These are phyloP conservation scores for Musa troglodytarum DNA, from an alignment of 176 grass and related monocot species.

Conservation along the genomic window DNA sequence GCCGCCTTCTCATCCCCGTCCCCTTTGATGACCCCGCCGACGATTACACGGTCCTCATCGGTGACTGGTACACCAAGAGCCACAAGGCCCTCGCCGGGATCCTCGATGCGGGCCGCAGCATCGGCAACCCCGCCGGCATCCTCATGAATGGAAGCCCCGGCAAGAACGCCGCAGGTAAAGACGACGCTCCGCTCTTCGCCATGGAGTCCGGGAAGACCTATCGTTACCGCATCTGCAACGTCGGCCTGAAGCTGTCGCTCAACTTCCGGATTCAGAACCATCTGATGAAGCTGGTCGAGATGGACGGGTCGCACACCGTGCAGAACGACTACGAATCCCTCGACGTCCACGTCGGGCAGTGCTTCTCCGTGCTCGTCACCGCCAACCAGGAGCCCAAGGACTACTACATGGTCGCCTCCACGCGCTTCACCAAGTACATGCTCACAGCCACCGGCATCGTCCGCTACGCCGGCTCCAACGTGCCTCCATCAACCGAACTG, in stretches of 20 bases:
- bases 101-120: background rate
- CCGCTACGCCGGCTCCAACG: background rate
- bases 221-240: conserved; percentile 8
- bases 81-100: background rate
- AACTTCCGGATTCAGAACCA: conserved; percentile 7
- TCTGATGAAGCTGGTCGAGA: background rate
- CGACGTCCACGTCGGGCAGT: conserved; percentile 7
- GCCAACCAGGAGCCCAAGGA: background rate
- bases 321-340: background rate
- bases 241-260: background rate
- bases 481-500: background rate
- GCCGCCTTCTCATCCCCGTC: conserved; percentile 7
- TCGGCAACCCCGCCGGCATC: background rate
- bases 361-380: conserved; percentile 1
- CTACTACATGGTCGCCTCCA: conserved; percentile 2
- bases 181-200: background rate
- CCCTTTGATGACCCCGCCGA: background rate
- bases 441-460: background rate
- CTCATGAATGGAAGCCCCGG: background rate
- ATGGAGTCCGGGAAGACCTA: conserved; percentile 2
- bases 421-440: background rate
- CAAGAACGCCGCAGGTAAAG: background rate
- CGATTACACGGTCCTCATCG: conserved; percentile 4
- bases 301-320: conserved; percentile 1
- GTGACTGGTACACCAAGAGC: conserved; percentile 2